Evolutionary conservation across 2,329 filamentous ascomycete species (phyloP), one percentile per base, ranked within the genome.

Genomic region (Talaromyces funiculosus): DNA sequence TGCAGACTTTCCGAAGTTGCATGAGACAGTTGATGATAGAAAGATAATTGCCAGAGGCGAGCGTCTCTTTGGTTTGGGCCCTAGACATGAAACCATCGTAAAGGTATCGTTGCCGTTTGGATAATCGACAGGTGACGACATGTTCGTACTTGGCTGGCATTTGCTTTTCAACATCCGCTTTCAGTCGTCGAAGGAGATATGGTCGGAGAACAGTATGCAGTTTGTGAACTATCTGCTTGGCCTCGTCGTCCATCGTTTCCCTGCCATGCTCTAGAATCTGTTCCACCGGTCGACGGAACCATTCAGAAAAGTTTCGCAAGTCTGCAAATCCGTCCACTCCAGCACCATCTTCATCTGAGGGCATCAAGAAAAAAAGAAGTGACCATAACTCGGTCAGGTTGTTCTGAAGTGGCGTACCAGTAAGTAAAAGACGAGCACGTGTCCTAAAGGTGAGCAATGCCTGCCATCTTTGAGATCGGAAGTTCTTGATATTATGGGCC

Each of bases 401-500:
- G 75, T 99, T 99, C 73, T 99, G 94, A 24, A 99, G 81, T 2
- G 95, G 94, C 0, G 94, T 99, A 61, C 94, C 94, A 0, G 94
- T 99, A 10, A 99, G 81, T 0, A 99, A 78, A 10, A 99, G 83
- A 35, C 94, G 86, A 29, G 92, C 88, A 64, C 89, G 87, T 0
- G 94, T 97, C 68, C 95, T 93, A 78, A 99, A 95, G 0, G 90
- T 94, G 22, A 99, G 84, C 64, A 99, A 83, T 0, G 92, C 93
- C 73, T 97, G 94, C 92, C 94, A 99, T 64, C 93, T 83, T 73
- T 97, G 92, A 1, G 93, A 97, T 70, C 96, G 92, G 81, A 97
- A 99, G 75, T 99, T 99, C 72, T 99, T 97, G 82, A 99, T 99
- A 76, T 99, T 97, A 79, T 99, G 94, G 0, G 95, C 94, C 77